Conservation (phyloP, 352 stramenopile genomes). For the Blastocystis sp. region DNA sequence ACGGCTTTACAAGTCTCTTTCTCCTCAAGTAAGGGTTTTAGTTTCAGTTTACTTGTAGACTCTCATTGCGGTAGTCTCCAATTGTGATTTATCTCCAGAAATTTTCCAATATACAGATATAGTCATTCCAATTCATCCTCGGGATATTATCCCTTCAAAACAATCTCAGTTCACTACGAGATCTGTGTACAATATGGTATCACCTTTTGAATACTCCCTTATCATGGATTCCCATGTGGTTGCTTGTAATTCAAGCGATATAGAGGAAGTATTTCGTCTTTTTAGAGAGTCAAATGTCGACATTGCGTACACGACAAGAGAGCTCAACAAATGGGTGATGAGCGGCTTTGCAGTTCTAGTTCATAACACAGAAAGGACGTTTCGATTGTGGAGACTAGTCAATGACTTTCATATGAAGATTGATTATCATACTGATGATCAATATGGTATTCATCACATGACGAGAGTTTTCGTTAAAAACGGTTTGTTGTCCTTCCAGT, state of each 20-base stretch:
- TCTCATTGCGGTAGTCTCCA: background rate
- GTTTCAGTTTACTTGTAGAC: background rate
- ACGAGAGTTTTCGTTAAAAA: background rate
- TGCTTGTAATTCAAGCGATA: background rate
- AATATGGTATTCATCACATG: background rate
- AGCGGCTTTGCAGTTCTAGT: constrained; percentile 10
- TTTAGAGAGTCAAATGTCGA: background rate
- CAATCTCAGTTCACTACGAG: constrained; percentile 3
- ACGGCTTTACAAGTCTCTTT: no score
- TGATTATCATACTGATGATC: background rate
- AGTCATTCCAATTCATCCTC: background rate
- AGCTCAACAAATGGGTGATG: background rate
- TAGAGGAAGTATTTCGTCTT: background rate
- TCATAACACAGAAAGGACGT: background rate
- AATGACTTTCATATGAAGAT: background rate
- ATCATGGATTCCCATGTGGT: background rate
- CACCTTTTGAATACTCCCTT: background rate
- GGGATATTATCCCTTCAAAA: background rate
- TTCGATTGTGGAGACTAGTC: background rate
- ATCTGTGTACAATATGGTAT: background rate
- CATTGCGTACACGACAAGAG: background rate
- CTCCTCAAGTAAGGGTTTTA: no score
- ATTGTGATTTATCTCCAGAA: background rate
- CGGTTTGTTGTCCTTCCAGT: background rate
- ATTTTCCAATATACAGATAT: background rate